Base-by-base conservation (phyloP, 2,329 filamentous ascomycete genomes). In the Metarhizium rileyi region DNA sequence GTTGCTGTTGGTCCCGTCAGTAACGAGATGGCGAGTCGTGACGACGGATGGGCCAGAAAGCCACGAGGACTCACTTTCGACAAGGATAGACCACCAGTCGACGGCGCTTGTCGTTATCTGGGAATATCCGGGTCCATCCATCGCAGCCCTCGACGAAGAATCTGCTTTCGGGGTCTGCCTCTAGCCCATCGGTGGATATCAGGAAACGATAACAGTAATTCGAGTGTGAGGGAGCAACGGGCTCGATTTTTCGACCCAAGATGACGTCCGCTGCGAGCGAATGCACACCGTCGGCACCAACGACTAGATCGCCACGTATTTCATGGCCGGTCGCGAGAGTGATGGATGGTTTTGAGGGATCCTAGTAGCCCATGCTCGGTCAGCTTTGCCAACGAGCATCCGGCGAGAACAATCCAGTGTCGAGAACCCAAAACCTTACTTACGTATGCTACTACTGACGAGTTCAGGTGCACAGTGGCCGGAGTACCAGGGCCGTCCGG, bases 221-320 rank as follows among this genome's bases (percentile, higher is more conserved):
- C 45, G 60, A 61, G 20, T 61, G 50, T 1, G 55, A 46, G 8
- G 62, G 59, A 4, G 58, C 52, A 20, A 61, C 51, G 0, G 62
- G 59, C 3, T 53, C 53, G 47, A 61, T 62, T 20, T 54, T 49
- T 33, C 50, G 46, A 23, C 63, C 64, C 18, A 63, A 48, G 5
- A 68, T 53, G 3, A 53, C 52, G 48, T 64, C 57, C 5, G 58
- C 53, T 12, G 59, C 66, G 7, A 55, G 47, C 14, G 63, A 67
- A 46, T 71, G 69, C 16, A 71, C 57, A 5, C 73, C 73, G 53
- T 76, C 72, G 2, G 72, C 71, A 4, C 66, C 70, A 33, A 75
- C 60, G 18, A 74, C 63, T 3, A 74, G 50, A 50, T 74, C 70
- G 20, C 57, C 62, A 5, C 44, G 44, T 10, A 66, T 51, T 12